Percentiles rank a stretch among this genome's conserved stretches.
These are phyloP conservation scores for Hypoxylon sp. DNA, from an alignment of 2,329 filamentous ascomycete genomes.

Conservation along the genomic window DNA sequence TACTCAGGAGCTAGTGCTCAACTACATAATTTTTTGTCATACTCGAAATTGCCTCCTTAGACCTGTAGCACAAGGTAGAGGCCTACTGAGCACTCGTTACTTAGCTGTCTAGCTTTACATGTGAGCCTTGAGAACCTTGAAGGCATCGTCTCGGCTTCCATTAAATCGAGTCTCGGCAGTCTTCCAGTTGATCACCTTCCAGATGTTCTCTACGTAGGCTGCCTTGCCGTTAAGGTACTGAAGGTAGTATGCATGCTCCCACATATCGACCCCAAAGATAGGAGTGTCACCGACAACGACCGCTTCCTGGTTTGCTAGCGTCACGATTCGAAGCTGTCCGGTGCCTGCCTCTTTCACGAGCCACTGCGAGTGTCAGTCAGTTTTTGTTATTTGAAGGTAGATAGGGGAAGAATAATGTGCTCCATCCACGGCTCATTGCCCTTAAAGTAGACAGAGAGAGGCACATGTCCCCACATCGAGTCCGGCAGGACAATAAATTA, in stretches of 20 bases:
- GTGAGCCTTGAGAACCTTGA: constrained; percentile 51
- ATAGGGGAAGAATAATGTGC: background rate
- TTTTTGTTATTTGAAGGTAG: background rate
- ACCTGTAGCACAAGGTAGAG: background rate
- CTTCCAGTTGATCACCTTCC: constrained; percentile 85
- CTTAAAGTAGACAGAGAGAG: background rate
- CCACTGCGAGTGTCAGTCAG: constrained; percentile 64
- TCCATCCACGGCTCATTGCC: background rate
- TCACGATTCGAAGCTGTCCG: constrained; percentile 78
- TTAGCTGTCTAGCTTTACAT: constrained; percentile 43
- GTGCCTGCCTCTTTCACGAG: constrained; percentile 75
- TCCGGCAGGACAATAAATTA: background rate
- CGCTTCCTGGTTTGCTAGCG: constrained; percentile 90
- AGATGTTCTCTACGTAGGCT: constrained; percentile 81
- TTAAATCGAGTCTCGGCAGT: constrained; percentile 74
- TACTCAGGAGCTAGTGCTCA: background rate
- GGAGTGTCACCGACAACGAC: constrained; percentile 75
- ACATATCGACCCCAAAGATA: constrained; percentile 87
- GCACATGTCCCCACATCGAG: background rate
- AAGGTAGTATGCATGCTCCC: constrained; percentile 94
- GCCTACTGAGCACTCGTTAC: background rate
- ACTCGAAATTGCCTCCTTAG: constrained; percentile 1
- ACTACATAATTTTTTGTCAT: background rate
- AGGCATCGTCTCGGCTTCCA: constrained; percentile 52
- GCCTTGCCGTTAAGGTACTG: constrained; percentile 85